phyloP scores from a whole-genome alignment of 192 early-diverging fungal genomes.

The Phycomyces nitens region DNA sequence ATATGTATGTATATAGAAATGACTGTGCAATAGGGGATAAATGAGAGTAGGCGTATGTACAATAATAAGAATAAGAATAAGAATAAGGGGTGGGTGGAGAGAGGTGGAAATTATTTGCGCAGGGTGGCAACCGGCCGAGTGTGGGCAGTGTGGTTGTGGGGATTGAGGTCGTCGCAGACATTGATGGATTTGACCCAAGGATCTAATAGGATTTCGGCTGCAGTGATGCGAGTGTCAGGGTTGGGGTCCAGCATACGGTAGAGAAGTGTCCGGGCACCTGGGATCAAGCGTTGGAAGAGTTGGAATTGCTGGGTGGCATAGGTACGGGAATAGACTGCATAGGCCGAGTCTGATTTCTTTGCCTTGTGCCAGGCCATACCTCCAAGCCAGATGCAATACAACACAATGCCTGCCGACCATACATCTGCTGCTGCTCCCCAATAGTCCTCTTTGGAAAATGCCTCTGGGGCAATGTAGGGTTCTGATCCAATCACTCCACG shows the following conservation, averaged over 20 bases:
- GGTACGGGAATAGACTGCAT: slow-evolving; percentile 15
- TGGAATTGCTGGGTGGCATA: slow-evolving; percentile 46
- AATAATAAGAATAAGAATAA: too few relatives aligned
- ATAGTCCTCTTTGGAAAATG: slow-evolving; percentile 77
- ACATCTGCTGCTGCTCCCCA: slow-evolving; percentile 88
- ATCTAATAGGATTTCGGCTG: slow-evolving; percentile 18
- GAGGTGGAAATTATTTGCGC: neutral
- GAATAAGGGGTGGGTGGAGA: too few relatives aligned
- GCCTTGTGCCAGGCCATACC: slow-evolving; percentile 33
- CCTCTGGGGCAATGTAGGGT: slow-evolving; percentile 98
- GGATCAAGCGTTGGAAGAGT: slow-evolving; percentile 14
- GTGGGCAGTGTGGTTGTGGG: slow-evolving; percentile 19
- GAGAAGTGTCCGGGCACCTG: slow-evolving; percentile 13
- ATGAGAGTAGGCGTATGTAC: too few relatives aligned
- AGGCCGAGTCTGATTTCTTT: slow-evolving; percentile 30
- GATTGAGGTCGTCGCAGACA: slow-evolving; percentile 15
- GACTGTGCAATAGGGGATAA: too few relatives aligned
- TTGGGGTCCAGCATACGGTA: slow-evolving; percentile 25
- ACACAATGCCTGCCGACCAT: slow-evolving; percentile 93
- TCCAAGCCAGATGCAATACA: slow-evolving; percentile 31
- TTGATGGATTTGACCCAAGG: slow-evolving; percentile 31
- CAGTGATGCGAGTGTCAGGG: slow-evolving; percentile 25
- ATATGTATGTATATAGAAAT: too few relatives aligned
- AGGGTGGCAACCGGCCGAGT: neutral
- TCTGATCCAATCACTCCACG: slow-evolving; percentile 89